These are phyloP conservation scores for Neurospora africana DNA, from an alignment of 495 filamentous ascomycete species.

Conservation along the genomic window DNA sequence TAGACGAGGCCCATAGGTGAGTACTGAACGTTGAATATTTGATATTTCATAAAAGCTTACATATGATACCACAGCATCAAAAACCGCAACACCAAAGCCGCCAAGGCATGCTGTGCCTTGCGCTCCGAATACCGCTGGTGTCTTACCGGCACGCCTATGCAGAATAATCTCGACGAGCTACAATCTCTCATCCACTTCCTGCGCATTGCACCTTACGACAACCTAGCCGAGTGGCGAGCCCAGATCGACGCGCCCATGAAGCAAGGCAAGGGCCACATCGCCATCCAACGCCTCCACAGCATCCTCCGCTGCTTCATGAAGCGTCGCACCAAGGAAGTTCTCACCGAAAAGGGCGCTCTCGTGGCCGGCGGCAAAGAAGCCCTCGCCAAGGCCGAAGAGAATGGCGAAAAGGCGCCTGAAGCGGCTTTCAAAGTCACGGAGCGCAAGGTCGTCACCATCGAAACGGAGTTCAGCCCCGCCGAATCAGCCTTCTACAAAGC, in stretches of 20 bases:
- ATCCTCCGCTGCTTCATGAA: constrained; percentile 93
- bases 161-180: constrained; percentile 96
- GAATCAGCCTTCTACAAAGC: constrained; percentile 80
- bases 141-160: constrained; percentile 89
- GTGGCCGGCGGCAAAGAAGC: constrained; percentile 55
- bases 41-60: background rate
- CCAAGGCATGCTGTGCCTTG: constrained; percentile 75
- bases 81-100: constrained; percentile 90
- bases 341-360: constrained; percentile 70
- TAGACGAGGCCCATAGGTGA: constrained; percentile 62
- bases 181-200: constrained; percentile 89
- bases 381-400: constrained; percentile 37
- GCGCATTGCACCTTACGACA: constrained; percentile 80
- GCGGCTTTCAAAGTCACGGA: constrained; percentile 75
- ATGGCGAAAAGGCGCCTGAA: constrained; percentile 29
- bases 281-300: constrained; percentile 75
- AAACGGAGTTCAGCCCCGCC: constrained; percentile 64
- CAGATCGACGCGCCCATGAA: constrained; percentile 81
- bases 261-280: constrained; percentile 72
- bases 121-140: constrained; percentile 86
- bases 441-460: constrained; percentile 72
- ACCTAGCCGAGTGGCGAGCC: constrained; percentile 73
- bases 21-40: background rate
- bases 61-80: constrained; percentile 69
- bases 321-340: constrained; percentile 85